phyloP scores from a whole-genome alignment of 2,329 filamentous ascomycete species.

The Ascochyta pisi region DNA sequence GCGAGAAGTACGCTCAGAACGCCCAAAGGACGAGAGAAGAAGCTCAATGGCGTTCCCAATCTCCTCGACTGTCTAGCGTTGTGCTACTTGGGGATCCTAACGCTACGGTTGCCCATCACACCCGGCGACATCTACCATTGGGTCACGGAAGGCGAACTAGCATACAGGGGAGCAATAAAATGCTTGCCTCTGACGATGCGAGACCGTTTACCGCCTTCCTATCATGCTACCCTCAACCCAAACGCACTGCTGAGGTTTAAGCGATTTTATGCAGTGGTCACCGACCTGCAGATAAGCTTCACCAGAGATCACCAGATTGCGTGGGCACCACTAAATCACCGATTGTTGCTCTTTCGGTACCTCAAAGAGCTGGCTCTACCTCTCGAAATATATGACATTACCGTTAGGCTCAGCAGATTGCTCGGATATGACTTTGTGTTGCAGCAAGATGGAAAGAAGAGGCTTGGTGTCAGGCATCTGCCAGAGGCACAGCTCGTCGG shows the following conservation, averaged over 20 bases:
- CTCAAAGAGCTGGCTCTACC: constrained; percentile 77
- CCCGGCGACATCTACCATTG: constrained; percentile 75
- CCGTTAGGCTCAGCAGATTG: constrained; percentile 62
- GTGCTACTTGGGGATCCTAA: constrained; percentile 78
- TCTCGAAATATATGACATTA: constrained; percentile 68
- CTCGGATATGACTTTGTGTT: constrained; percentile 65
- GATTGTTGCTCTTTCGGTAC: constrained; percentile 72
- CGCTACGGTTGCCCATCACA: constrained; percentile 78
- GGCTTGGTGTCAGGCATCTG: constrained; percentile 45
- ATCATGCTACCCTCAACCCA: constrained; percentile 65
- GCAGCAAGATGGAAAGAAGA: constrained; percentile 47
- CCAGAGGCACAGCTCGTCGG: constrained; percentile 77
- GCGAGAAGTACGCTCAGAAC: constrained; percentile 19
- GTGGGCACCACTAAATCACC: constrained; percentile 76
- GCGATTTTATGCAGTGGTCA: constrained; percentile 69
- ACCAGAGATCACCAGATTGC: constrained; percentile 70
- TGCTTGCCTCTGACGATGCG: constrained; percentile 69
- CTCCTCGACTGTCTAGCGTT: constrained; percentile 77
- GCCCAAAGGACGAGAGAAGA: constrained; percentile 50
- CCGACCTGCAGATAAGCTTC: constrained; percentile 69
- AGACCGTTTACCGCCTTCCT: constrained; percentile 67
- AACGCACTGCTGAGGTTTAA: constrained; percentile 57
- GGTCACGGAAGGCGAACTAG: constrained; percentile 70
- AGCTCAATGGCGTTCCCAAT: constrained; percentile 64
- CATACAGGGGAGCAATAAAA: constrained; percentile 70